Evolutionary conservation across 2,329 filamentous ascomycete species (phyloP), one percentile per base, ranked within the genome.

Genomic region (Colletotrichum sp.): DNA sequence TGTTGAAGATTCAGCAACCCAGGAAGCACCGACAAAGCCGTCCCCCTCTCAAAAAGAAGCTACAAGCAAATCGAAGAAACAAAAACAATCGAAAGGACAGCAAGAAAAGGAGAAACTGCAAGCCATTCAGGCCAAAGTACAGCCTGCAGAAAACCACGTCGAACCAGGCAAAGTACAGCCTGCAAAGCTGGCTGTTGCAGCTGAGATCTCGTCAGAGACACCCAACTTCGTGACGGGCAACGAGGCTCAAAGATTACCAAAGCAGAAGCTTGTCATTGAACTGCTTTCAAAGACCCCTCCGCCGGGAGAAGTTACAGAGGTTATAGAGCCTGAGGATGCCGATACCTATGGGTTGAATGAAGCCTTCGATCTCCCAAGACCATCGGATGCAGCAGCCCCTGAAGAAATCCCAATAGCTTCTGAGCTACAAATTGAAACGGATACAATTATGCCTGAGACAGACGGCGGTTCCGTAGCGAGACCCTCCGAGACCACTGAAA

Each of bases 321-420:
- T 30, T 5, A 39, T 67, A 30, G 74, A 76, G n/a, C 61, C 66
- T 9, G 66, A 75, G 16, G 72, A 76, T 28, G 21, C n/a, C 26
- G 52, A 71, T 10, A 68, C 36, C 8, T 68, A 60, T 10, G 32
- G 5, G 6, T 30, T 24, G 18, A 18, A 14, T 10, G 30, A 52
- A 74, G 14, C 32, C 32, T 34, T 32, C 10, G 28, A n/a, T 8
- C 26, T 18, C 5, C 67, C 6, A 24, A 30, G 12, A 21, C 43
- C 7, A 12, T 14, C 57, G 18, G 34, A 34, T 10, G 1, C 18
- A 14, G 6, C 55, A 10, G 30, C 7, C n/a, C 12, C 26, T 39
- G 18, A 5, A 28, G 24, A 18, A 5, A 9, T 2, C 3, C 18
- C 39, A 3, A 6, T 9, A 21, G 28, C 7, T 21, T 13, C 9